These are phyloP conservation scores for Penicillium griseofulvum DNA, from an alignment of 2,329 filamentous ascomycete genomes.

Conservation along the genomic window DNA sequence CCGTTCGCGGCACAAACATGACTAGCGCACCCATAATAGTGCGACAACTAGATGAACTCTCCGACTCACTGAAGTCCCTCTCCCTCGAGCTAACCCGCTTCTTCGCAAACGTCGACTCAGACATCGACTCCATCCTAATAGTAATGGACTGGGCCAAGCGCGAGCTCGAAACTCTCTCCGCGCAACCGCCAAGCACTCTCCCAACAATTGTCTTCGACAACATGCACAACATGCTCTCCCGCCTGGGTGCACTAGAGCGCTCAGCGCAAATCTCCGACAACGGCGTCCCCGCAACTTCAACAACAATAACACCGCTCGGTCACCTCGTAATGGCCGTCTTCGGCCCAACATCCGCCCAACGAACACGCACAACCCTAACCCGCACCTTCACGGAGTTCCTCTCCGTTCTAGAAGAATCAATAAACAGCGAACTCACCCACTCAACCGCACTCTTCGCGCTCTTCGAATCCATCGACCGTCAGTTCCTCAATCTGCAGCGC, in stretches of 20 bases:
- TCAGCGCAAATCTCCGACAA: conserved; percentile 22
- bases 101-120: conserved; percentile 88
- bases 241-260: conserved; percentile 44
- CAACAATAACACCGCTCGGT: conserved; percentile 63
- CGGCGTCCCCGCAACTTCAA: conserved; percentile 37
- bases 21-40: conserved; percentile 84
- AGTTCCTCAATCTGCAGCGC: conserved; percentile 84
- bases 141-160: conserved; percentile 96
- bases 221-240: conserved; percentile 72
- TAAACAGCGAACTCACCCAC: conserved; percentile 78
- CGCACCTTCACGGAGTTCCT: conserved; percentile 88
- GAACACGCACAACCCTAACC: conserved; percentile 75
- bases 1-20: conserved; percentile 84
- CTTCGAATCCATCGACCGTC: conserved; percentile 88
- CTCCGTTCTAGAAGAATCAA: conserved; percentile 81
- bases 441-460: conserved; percentile 77
- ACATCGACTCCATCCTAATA: conserved; percentile 87
- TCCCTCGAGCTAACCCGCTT: conserved; percentile 85
- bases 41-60: conserved; percentile 77
- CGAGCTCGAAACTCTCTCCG: conserved; percentile 70
- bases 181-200: conserved; percentile 61
- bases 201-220: conserved; percentile 75
- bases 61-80: conserved; percentile 78
- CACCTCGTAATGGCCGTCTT: conserved; percentile 69
- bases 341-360: conserved; percentile 75